Evolutionary conservation across 106 monocot genomes (phyloP).

Genomic region (Allium cepa): DNA sequence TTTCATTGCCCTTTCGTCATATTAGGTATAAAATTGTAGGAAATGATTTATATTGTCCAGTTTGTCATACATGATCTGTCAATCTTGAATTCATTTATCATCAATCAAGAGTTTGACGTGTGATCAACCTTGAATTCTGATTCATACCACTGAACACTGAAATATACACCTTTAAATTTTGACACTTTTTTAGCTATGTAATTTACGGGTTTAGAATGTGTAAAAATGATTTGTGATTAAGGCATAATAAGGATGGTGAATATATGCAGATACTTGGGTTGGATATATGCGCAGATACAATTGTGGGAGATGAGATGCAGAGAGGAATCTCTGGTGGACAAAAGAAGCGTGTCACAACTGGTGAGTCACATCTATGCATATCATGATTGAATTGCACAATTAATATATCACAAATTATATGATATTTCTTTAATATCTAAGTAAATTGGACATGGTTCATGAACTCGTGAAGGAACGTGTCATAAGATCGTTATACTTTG

Average conservation of each 20-base stretch:
- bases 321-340: constrained; percentile 58
- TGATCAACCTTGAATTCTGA: too few relatives aligned
- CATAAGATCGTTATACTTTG: not conserved
- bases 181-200: not conserved
- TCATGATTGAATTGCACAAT: not conserved
- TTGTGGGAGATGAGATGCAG: constrained; percentile 54
- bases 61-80: too few relatives aligned
- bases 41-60: too few relatives aligned
- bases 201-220: not conserved
- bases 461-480: too few relatives aligned
- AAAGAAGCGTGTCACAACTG: constrained; percentile 59
- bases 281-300: constrained; percentile 47
- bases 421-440: not conserved
- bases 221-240: not conserved
- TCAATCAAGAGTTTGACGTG: too few relatives aligned
- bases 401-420: not conserved
- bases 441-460: too few relatives aligned
- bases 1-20: not conserved
- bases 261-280: constrained; percentile 46
- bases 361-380: constrained; percentile 11
- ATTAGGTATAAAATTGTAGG: not conserved
- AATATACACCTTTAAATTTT: too few relatives aligned
- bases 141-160: too few relatives aligned
- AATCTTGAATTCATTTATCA: too few relatives aligned
- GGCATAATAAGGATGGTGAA: not conserved